These are phyloP conservation scores for Nectriaceae sp. DNA, from an alignment of 2,329 filamentous ascomycete genomes.

Conservation along the genomic window DNA sequence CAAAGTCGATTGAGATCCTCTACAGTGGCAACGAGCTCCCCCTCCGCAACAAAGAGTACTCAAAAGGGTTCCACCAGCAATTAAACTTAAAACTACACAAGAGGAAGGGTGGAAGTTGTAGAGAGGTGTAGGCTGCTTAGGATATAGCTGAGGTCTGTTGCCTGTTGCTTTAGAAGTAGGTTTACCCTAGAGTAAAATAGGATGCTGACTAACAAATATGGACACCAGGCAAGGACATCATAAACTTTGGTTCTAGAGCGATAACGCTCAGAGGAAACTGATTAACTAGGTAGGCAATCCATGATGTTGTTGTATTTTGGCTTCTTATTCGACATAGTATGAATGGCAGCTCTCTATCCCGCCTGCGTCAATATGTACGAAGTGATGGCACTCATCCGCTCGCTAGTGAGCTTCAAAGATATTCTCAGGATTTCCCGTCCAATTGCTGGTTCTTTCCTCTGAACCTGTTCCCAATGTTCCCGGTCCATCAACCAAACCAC, in stretches of 20 bases:
- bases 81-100: too few relatives aligned
- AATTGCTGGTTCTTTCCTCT: constrained; percentile 72
- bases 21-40: too few relatives aligned
- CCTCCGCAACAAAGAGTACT: too few relatives aligned
- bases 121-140: neutral
- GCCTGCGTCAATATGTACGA: constrained; percentile 54
- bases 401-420: constrained; percentile 89
- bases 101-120: neutral
- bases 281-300: too few relatives aligned
- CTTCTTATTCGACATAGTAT: constrained; percentile 1
- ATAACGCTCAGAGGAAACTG: too few relatives aligned
- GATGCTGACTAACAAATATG: too few relatives aligned
- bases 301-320: too few relatives aligned
- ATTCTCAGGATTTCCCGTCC: constrained; percentile 83
- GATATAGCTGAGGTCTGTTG: constrained; percentile 8
- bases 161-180: neutral
- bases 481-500: constrained; percentile 80
- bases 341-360: constrained; percentile 31
- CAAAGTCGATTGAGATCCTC: too few relatives aligned
- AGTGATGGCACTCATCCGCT: constrained; percentile 78
- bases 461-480: constrained; percentile 71
- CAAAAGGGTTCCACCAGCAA: too few relatives aligned
- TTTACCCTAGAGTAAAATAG: too few relatives aligned
- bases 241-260: too few relatives aligned
- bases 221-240: too few relatives aligned